These are phyloP conservation scores for Thielaviopsis musarum DNA, from an alignment of 2,329 filamentous ascomycete species.

Conservation along the genomic window DNA sequence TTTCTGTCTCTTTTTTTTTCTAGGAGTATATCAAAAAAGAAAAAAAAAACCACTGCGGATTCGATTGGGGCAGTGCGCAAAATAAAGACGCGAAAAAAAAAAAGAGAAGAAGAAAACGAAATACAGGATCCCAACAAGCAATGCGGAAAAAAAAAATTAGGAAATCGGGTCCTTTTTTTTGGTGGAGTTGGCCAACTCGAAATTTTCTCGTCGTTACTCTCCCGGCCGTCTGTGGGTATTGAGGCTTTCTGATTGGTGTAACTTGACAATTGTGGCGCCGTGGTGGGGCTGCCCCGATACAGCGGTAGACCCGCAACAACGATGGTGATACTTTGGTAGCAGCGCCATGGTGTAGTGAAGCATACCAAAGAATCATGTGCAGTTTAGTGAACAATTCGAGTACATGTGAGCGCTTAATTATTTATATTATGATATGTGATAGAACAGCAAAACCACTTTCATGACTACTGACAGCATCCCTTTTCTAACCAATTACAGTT, in stretches of 20 bases:
- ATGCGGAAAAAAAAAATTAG: background rate
- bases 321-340: background rate
- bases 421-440: too few relatives aligned
- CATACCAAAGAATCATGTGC: background rate
- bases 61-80: background rate
- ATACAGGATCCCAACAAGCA: background rate
- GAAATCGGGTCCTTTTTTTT: background rate
- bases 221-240: background rate
- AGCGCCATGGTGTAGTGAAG: background rate
- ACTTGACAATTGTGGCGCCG: background rate
- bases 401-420: too few relatives aligned
- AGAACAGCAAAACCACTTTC: background rate
- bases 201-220: constrained; percentile 5
- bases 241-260: background rate
- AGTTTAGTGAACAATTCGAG: too few relatives aligned
- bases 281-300: background rate
- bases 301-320: constrained; percentile 1
- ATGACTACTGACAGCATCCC: background rate
- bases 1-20: constrained; percentile 19
- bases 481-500: background rate
- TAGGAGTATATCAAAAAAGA: background rate
- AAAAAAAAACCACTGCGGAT: background rate
- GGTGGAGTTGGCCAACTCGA: constrained; percentile 4
- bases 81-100: constrained; percentile 1
- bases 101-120: background rate